These are phyloP conservation scores for Malassezia brasiliensis DNA, from an alignment of 1,284 basidiomycete species.

Conservation along the genomic window DNA sequence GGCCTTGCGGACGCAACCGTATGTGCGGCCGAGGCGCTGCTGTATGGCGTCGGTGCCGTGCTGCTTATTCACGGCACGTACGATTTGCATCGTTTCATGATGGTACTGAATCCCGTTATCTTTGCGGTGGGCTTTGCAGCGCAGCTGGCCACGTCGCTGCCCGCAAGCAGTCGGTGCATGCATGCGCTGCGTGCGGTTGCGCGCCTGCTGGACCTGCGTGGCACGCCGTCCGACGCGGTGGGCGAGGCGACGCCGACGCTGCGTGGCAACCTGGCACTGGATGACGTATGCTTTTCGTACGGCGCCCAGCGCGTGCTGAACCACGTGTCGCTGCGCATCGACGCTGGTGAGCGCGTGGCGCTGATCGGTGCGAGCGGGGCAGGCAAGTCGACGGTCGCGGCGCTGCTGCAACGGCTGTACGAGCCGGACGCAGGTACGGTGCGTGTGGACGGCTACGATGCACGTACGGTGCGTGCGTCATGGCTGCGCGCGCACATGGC, in stretches of 20 bases:
- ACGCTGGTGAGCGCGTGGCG: slow-evolving; percentile 35
- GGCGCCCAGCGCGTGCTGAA: slow-evolving; percentile 21
- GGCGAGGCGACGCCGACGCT: slow-evolving; percentile 7
- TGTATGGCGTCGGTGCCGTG: slow-evolving; percentile 79
- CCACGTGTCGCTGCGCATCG: slow-evolving; percentile 20
- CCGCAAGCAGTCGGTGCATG: slow-evolving; percentile 29
- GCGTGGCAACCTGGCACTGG: slow-evolving; percentile 23
- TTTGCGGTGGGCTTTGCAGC: slow-evolving; percentile 86
- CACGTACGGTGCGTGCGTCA: slow-evolving; percentile 14
- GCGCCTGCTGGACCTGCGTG: slow-evolving; percentile 54
- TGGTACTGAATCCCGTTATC: slow-evolving; percentile 80
- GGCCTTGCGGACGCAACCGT: slow-evolving; percentile 72
- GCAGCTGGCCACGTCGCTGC: slow-evolving; percentile 68
- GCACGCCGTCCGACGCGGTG: slow-evolving; percentile 2
- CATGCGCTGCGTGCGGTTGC: slow-evolving; percentile 67
- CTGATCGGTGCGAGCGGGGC: slow-evolving; percentile 41
- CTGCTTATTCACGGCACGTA: slow-evolving; percentile 72
- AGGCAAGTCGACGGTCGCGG: slow-evolving; percentile 40
- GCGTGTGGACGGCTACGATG: slow-evolving; percentile 20
- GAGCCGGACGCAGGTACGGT: slow-evolving; percentile 28
- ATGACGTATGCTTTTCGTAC: slow-evolving; percentile 35
- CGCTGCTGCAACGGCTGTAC: slow-evolving; percentile 40
- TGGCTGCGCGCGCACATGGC: slow-evolving; percentile 37
- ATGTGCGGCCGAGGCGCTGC: slow-evolving; percentile 63
- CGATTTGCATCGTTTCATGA: slow-evolving; percentile 73